Evolutionary conservation across 768 basidiomycete genomes (phyloP), one percentile per base, ranked within the genome.

Genomic region (Rhodocollybia butyracea): DNA sequence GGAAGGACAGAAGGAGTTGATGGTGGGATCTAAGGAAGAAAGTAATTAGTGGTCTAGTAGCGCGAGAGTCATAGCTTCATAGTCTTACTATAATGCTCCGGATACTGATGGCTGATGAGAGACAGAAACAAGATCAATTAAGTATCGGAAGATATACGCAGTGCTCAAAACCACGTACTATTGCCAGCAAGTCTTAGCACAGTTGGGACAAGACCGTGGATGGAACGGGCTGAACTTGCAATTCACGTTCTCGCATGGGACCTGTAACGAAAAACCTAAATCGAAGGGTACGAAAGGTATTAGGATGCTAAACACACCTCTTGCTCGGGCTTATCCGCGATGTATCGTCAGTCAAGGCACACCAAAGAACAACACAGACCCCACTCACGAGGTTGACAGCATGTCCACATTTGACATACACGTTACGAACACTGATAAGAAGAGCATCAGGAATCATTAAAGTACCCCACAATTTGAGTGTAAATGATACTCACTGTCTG

Each of bases 161-260:
- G 38, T 24, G 26, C n/a, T n/a, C n/a, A 46, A 30, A 46, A 6
- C 5, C 13, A 56, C 55, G 13, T 27, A 56, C 55, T 47, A 40
- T 50, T 56, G 55, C 29, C 21, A 29, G 46, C 55, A 56, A 8
- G 55, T 56, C 30, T 27, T 47, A 19, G 41, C 17, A 29, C 55
- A 56, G 46, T 50, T 56, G 17, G 55, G 26, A 45, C 55, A 56
- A 29, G 13, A 15, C 22, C 19, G 24, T n/a, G 55, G 38, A 31
- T 56, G 55, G 17, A 48, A 50, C 6, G 46, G 46, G 22, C 55
- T 56, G 46, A 56, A 56, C 32, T 39, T 31, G 26, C 55, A 56
- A 8, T 45, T 21, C 4, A 48, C 39, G n/a, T 50, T 40, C 19
- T 56, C 55, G 42, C 55, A 56, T 5, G 39, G 10, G 21, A 56